Conservation (phyloP, 192 early-diverging fungal genomes). For the Coemansia sp. region DNA sequence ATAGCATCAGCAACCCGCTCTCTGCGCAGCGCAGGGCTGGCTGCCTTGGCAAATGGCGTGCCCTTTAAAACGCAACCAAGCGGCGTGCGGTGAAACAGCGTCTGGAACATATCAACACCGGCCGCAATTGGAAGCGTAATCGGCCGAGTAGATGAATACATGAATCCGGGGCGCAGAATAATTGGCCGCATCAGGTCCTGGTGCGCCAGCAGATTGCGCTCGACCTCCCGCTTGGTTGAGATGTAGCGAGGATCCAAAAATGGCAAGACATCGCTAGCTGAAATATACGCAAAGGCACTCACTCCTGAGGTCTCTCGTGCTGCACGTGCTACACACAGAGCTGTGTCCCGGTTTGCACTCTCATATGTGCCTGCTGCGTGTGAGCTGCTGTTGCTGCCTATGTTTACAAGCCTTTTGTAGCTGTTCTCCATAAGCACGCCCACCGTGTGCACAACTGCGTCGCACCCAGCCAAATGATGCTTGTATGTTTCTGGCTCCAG, state of each 20-base stretch:
- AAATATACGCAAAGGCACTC: constrained; percentile 64
- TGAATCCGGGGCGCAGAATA: constrained; percentile 61
- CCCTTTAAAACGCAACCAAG: constrained; percentile 29
- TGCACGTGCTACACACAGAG: constrained; percentile 56
- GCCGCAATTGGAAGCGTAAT: constrained; percentile 59
- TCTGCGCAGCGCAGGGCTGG: constrained; percentile 35
- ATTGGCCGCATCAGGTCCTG: constrained; percentile 49
- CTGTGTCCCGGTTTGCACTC: constrained; percentile 68
- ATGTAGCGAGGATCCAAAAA: constrained; percentile 63
- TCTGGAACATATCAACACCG: constrained; percentile 50
- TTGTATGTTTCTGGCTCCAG: constrained; percentile 59
- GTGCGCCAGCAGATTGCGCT: constrained; percentile 55
- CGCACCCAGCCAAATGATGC: constrained; percentile 54
- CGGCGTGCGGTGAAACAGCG: constrained; percentile 30
- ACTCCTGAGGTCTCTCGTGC: constrained; percentile 51
- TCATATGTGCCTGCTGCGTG: constrained; percentile 57
- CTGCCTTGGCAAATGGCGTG: constrained; percentile 45
- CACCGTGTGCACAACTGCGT: constrained; percentile 69
- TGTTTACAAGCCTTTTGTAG: constrained; percentile 62
- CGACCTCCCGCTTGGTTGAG: constrained; percentile 72
- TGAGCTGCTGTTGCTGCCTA: constrained; percentile 13
- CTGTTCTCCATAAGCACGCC: constrained; percentile 67
- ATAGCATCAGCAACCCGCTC: constrained; percentile 45
- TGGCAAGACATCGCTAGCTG: constrained; percentile 63
- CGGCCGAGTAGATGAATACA: constrained; percentile 61